Evolutionary conservation across 164 flowering plant genomes (phyloP).

Genomic region (Protea cynaroides): DNA sequence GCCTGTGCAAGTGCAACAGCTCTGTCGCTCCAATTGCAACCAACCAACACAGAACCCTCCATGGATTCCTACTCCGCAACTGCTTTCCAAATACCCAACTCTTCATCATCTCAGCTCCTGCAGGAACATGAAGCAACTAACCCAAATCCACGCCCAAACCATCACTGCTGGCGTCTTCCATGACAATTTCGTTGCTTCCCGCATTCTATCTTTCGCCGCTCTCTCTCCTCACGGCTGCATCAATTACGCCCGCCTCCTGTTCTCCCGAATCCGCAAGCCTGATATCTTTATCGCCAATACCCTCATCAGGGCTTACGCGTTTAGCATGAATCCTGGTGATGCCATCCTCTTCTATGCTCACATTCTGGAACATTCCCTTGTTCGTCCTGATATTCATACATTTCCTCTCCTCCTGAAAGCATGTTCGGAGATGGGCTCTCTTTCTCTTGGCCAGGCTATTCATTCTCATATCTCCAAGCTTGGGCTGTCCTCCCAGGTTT

Average conservation of each 20-base stretch:
- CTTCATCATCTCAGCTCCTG: slow-evolving; percentile 25
- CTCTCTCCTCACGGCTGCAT: slow-evolving; percentile 27
- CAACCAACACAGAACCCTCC: slow-evolving; percentile 10
- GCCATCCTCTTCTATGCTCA: slow-evolving; percentile 19
- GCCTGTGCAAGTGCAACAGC: not conserved
- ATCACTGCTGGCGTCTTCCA: slow-evolving; percentile 20
- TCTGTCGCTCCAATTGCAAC: not conserved
- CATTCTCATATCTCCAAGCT: slow-evolving; percentile 19
- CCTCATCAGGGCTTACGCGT: slow-evolving; percentile 19
- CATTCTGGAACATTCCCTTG: slow-evolving; percentile 12
- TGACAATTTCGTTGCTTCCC: slow-evolving; percentile 25
- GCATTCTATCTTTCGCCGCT: slow-evolving; percentile 28
- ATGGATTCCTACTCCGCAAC: slow-evolving; percentile 23
- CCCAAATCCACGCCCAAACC: slow-evolving; percentile 35
- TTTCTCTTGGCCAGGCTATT: slow-evolving; percentile 17
- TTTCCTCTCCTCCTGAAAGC: slow-evolving; percentile 24
- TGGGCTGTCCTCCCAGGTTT: slow-evolving; percentile 15
- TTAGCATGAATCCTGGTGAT: slow-evolving; percentile 14
- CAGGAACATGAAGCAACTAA: slow-evolving; percentile 21
- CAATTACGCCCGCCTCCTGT: slow-evolving; percentile 21
- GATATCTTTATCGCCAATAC: slow-evolving; percentile 24
- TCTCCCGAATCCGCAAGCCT: slow-evolving; percentile 16
- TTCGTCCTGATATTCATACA: slow-evolving; percentile 19
- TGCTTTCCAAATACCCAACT: slow-evolving; percentile 20
- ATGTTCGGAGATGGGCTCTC: slow-evolving; percentile 19